Percentiles rank a stretch among this genome's conserved stretches.
Evolutionary conservation across 176 grass and related monocot genomes (phyloP).

Genomic region (Carex kokanica): DNA sequence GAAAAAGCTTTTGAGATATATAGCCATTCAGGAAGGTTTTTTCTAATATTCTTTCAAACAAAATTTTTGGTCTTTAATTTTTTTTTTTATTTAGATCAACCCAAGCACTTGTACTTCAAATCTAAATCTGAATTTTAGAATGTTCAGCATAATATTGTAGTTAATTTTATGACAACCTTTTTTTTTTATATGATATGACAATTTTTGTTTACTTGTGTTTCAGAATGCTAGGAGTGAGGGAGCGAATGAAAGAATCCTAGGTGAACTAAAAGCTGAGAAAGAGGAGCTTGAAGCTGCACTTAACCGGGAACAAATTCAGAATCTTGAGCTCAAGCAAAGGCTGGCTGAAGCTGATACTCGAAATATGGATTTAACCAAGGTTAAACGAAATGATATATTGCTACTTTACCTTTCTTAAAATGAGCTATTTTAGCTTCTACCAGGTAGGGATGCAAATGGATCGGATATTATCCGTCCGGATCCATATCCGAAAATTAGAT

Average conservation of each 20-base stretch:
- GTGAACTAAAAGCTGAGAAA: constrained; percentile 70
- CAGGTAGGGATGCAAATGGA: not conserved
- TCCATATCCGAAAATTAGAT: no score
- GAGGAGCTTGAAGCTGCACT: constrained; percentile 78
- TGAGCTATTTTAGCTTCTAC: no score
- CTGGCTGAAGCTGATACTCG: constrained; percentile 75
- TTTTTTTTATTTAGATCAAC: not conserved
- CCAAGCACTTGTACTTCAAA: not conserved
- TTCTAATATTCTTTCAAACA: not conserved
- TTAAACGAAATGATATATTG: constrained; percentile 25
- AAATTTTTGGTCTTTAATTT: not conserved
- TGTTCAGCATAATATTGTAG: not conserved
- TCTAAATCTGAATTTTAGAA: not conserved
- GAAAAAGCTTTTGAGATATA: not conserved
- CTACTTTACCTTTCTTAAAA: not conserved
- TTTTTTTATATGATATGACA: no score
- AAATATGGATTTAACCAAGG: constrained; percentile 84
- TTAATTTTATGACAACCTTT: not conserved
- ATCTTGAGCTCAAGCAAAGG: constrained; percentile 77
- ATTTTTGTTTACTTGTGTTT: constrained; percentile 19
- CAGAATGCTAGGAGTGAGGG: constrained; percentile 73
- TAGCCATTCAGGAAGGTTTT: not conserved
- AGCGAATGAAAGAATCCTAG: constrained; percentile 53
- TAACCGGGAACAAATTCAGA: constrained; percentile 65
- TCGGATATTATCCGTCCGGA: no score